Conservation (phyloP, 768 basidiomycete species). For the Hypholoma fasciculare region DNA sequence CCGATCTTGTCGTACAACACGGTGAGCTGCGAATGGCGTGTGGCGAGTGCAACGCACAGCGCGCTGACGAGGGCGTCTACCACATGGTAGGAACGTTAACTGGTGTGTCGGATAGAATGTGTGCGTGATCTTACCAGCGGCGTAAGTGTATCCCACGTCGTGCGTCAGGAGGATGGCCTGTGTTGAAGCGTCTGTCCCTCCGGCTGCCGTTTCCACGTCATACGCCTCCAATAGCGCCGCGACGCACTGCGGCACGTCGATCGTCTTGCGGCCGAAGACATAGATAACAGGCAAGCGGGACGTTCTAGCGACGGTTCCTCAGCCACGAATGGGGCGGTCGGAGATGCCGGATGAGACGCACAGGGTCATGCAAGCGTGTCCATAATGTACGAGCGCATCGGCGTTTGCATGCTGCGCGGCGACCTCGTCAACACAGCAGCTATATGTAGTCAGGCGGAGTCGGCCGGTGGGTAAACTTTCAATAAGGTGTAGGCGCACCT, state of each 20-base stretch:
- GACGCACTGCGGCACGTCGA: constrained; percentile 59
- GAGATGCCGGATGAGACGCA: constrained; percentile 37
- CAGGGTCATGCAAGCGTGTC: constrained; percentile 95
- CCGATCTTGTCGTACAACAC: constrained; percentile 33
- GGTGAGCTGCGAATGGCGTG: constrained; percentile 16
- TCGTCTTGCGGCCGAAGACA: constrained; percentile 75
- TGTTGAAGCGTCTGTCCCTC: constrained; percentile 5
- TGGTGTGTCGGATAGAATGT: not conserved
- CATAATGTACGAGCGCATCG: constrained; percentile 91
- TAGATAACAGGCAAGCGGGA: constrained; percentile 89
- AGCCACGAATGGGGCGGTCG: not conserved
- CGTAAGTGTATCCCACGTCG: constrained; percentile 78
- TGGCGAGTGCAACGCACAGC: constrained; percentile 26
- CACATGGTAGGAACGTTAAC: not conserved
- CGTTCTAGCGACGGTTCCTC: constrained; percentile 47
- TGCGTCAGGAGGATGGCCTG: constrained; percentile 59
- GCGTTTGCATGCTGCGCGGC: constrained; percentile 93
- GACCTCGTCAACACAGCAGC: constrained; percentile 97
- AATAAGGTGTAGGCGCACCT: constrained; percentile 51
- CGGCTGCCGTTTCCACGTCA: constrained; percentile 11
- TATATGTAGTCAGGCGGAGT: constrained; percentile 26
- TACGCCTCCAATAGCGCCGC: constrained; percentile 38
- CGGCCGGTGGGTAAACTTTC: not conserved
- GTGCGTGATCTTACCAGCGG: constrained; percentile 45
- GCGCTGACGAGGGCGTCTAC: constrained; percentile 33